phyloP scores from a whole-genome alignment of 2,329 filamentous ascomycete genomes.

The Stenocarpella maydis region DNA sequence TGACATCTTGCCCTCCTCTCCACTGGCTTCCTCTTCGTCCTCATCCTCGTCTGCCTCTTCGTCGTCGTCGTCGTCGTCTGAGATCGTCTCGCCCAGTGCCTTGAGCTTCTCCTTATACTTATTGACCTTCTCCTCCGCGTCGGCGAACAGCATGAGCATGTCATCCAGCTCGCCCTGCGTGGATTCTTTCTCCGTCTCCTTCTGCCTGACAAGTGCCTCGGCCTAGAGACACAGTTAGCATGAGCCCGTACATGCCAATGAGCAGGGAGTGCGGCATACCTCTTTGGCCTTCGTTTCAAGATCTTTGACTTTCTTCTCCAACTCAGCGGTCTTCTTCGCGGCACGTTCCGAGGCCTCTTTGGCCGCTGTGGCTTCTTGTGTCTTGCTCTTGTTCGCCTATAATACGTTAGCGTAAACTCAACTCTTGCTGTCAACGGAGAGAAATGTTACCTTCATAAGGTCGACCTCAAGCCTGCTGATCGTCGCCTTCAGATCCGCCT shows the following conservation, averaged over 20 bases:
- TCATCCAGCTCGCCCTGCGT: constrained; percentile 81
- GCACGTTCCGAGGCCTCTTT: constrained; percentile 52
- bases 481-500: constrained; percentile 68
- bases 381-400: constrained; percentile 67
- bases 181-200: constrained; percentile 68
- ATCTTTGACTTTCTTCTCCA: constrained; percentile 43
- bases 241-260: not conserved
- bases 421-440: not conserved
- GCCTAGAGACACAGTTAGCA: constrained; percentile 39
- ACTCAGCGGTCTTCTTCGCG: constrained; percentile 50
- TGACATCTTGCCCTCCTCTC: constrained; percentile 43
- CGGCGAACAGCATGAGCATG: constrained; percentile 80
- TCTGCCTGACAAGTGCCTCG: constrained; percentile 51
- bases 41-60: constrained; percentile 64
- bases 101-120: constrained; percentile 77
- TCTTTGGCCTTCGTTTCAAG: constrained; percentile 41
- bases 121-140: constrained; percentile 78
- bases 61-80: constrained; percentile 77
- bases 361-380: constrained; percentile 65
- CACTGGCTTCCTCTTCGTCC: constrained; percentile 47
- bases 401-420: constrained; percentile 36
- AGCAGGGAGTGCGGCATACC: constrained; percentile 13
- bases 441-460: constrained; percentile 61
- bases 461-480: constrained; percentile 70
- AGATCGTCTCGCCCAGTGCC: constrained; percentile 74